phyloP scores from a whole-genome alignment of 2,329 filamentous ascomycete genomes.

The Sporothrix curviconia region DNA sequence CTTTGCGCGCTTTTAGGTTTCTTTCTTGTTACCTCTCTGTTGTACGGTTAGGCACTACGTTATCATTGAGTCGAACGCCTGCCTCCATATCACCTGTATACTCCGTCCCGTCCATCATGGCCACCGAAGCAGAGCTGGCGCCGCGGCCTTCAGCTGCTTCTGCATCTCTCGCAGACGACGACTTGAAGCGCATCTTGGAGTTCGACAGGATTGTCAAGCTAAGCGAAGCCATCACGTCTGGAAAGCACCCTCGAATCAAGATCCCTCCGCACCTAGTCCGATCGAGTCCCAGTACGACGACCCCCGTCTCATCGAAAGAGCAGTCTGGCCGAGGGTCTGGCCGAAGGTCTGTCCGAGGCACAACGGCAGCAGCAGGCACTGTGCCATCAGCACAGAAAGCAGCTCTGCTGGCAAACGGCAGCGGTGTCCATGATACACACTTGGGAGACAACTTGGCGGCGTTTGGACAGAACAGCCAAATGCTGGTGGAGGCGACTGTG shows the following conservation, averaged over 20 bases:
- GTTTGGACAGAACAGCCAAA: slow-evolving; percentile 33
- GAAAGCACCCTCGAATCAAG: slow-evolving; percentile 62
- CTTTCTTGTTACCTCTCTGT: background rate
- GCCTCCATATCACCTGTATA: no score
- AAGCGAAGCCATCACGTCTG: slow-evolving; percentile 73
- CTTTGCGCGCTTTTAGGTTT: background rate
- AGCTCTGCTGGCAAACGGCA: background rate
- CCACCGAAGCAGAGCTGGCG: slow-evolving; percentile 16
- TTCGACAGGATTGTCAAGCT: slow-evolving; percentile 77
- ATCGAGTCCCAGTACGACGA: slow-evolving; percentile 15
- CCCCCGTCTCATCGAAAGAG: no score
- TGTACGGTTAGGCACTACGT: no score
- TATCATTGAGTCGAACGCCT: no score
- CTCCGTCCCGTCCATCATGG: slow-evolving; percentile 16
- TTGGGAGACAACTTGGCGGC: slow-evolving; percentile 27
- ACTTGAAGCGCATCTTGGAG: slow-evolving; percentile 55
- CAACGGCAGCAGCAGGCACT: background rate
- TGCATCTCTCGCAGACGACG: slow-evolving; percentile 34
- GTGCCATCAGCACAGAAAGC: background rate
- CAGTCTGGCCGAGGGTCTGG: background rate
- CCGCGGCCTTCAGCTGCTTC: slow-evolving; percentile 11
- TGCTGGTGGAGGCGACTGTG: slow-evolving; percentile 24
- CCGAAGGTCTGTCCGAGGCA: background rate
- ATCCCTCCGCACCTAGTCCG: slow-evolving; percentile 36
- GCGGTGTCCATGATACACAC: background rate